A percentile compares a stretch with the other conserved stretches of the same genome.
These are phyloP conservation scores for Calonectria honghensis DNA, from an alignment of 2,329 filamentous ascomycete genomes.

Conservation along the genomic window DNA sequence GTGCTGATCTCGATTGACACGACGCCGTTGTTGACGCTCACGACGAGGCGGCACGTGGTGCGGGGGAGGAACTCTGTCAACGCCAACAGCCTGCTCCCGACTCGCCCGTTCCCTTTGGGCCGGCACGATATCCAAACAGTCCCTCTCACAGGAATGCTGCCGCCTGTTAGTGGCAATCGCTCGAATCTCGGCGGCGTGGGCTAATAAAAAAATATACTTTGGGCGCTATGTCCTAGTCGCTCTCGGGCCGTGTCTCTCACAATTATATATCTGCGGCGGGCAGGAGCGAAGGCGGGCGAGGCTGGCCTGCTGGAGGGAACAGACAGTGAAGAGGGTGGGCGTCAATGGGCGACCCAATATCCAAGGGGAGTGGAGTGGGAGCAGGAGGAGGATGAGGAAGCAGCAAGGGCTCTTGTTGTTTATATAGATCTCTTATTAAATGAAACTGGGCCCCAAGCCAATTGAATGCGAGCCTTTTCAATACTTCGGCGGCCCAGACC, in stretches of 20 bases:
- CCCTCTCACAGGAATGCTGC: constrained; percentile 18
- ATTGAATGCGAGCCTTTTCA: constrained; percentile 9
- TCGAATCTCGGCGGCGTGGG: not conserved
- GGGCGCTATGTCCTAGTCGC: not conserved
- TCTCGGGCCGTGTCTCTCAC: constrained; percentile 16
- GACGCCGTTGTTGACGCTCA: constrained; percentile 6
- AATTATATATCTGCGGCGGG: not conserved
- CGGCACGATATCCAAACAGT: constrained; percentile 24
- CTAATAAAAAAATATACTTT: constrained; percentile 23
- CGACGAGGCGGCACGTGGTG: constrained; percentile 29
- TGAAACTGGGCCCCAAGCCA: constrained; percentile 3
- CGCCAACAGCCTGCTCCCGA: not conserved
- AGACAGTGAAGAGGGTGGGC: not conserved
- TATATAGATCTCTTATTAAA: constrained; percentile 10
- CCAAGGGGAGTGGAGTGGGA: too few species aligned
- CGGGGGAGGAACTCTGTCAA: constrained; percentile 11
- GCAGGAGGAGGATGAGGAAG: not conserved
- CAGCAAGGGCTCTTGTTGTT: constrained; percentile 4
- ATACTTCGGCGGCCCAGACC: not conserved
- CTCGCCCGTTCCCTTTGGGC: constrained; percentile 27
- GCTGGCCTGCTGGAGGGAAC: not conserved
- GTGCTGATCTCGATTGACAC: constrained; percentile 12
- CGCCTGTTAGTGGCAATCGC: constrained; percentile 14
- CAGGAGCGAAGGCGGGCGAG: not conserved
- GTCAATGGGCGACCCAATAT: not conserved